Evolutionary conservation across 2,329 filamentous ascomycete species (phyloP).

Genomic region (Xylariaceae sp.): DNA sequence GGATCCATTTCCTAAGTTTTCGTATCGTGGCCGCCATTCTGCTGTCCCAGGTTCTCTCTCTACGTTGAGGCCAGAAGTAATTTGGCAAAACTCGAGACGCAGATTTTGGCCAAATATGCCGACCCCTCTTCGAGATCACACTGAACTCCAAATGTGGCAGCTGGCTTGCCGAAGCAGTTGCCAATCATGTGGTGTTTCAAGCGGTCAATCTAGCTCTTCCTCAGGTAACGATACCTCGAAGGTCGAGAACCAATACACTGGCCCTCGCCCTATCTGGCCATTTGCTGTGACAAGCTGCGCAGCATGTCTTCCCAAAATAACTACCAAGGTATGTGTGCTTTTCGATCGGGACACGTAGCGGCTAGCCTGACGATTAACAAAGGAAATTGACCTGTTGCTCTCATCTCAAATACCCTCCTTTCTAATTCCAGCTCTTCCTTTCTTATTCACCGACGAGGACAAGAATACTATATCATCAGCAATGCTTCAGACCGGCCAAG

Average conservation of each 20-base stretch:
- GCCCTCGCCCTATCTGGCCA: slow-evolving; percentile 62
- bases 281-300: slow-evolving; percentile 64
- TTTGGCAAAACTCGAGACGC: slow-evolving; percentile 67
- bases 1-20: slow-evolving; percentile 39
- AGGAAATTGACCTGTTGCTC: slow-evolving; percentile 67
- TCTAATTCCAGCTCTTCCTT: slow-evolving; percentile 63
- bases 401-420: slow-evolving; percentile 54
- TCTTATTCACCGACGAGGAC: slow-evolving; percentile 58
- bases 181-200: slow-evolving; percentile 57
- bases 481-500: slow-evolving; percentile 46
- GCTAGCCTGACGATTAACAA: slow-evolving; percentile 22
- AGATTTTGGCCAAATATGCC: slow-evolving; percentile 62
- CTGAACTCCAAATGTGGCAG: slow-evolving; percentile 73
- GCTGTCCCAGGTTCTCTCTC: slow-evolving; percentile 33
- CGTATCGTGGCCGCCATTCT: slow-evolving; percentile 25
- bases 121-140: slow-evolving; percentile 56
- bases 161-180: slow-evolving; percentile 58
- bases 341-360: slow-evolving; percentile 1
- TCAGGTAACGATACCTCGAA: slow-evolving; percentile 43
- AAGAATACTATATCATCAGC: slow-evolving; percentile 54
- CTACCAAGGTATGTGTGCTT: slow-evolving; percentile 56
- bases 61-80: slow-evolving; percentile 51
- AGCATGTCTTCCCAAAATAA: slow-evolving; percentile 53
- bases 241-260: slow-evolving; percentile 55
- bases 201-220: slow-evolving; percentile 26